These are phyloP conservation scores for Seiridium cupressi DNA, from an alignment of 2,329 filamentous ascomycete genomes.

Conservation along the genomic window DNA sequence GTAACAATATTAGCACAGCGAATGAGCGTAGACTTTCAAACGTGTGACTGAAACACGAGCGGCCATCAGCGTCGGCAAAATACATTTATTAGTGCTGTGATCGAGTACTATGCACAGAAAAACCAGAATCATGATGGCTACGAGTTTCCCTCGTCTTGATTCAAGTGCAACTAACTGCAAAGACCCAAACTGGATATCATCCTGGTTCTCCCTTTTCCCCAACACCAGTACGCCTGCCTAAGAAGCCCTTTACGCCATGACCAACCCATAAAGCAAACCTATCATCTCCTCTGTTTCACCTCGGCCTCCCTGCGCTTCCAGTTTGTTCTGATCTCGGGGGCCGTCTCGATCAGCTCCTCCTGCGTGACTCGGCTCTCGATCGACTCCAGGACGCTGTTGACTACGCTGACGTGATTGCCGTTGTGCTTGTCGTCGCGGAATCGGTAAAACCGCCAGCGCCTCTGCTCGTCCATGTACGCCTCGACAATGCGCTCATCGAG, in stretches of 20 bases:
- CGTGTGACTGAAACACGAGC: too few species aligned
- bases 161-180: too few species aligned
- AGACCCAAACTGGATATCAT: neutral
- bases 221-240: neutral
- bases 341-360: constrained; percentile 71
- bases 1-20: too few species aligned
- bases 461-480: constrained; percentile 74
- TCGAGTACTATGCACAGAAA: too few species aligned
- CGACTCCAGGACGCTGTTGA: constrained; percentile 83
- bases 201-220: neutral
- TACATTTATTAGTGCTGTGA: too few species aligned
- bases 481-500: constrained; percentile 89
- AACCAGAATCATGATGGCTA: too few species aligned
- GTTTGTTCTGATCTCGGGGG: constrained; percentile 69
- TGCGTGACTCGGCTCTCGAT: constrained; percentile 84
- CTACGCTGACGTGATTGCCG: constrained; percentile 83
- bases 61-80: too few species aligned
- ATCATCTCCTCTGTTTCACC: neutral
- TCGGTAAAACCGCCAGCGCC: constrained; percentile 81
- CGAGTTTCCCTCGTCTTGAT: too few species aligned
- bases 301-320: constrained; percentile 66
- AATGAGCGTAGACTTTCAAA: too few species aligned
- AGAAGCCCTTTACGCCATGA: neutral
- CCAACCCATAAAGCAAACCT: neutral
- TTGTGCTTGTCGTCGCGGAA: constrained; percentile 92